Evolutionary conservation across 2,329 filamentous ascomycete genomes (phyloP).

Genomic region (Claviceps paspali): DNA sequence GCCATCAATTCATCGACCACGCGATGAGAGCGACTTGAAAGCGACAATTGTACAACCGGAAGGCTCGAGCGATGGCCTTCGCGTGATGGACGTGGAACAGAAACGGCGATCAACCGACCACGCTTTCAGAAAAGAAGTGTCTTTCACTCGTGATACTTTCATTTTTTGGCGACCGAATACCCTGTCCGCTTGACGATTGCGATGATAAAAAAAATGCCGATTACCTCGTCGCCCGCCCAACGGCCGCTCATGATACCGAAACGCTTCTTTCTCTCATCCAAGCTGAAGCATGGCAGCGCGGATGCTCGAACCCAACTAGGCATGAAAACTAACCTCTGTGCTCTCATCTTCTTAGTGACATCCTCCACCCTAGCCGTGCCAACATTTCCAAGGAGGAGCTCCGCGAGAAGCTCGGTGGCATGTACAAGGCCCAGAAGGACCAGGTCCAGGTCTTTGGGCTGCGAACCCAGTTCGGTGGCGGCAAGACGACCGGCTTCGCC

Average conservation of each 20-base stretch:
- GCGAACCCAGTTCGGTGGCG: constrained; percentile 97
- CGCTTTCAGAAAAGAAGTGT: neutral
- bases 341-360: constrained; percentile 50
- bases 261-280: neutral
- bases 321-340: constrained; percentile 6
- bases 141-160: neutral
- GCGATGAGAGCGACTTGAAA: neutral
- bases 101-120: neutral
- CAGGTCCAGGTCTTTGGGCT: constrained; percentile 97
- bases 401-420: constrained; percentile 78
- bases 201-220: neutral
- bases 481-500: constrained; percentile 98
- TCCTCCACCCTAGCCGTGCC: constrained; percentile 95
- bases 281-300: neutral
- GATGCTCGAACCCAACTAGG: neutral
- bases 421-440: constrained; percentile 98
- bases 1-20: neutral
- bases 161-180: neutral
- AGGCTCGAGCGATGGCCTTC: neutral
- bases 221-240: too few species aligned
- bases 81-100: neutral
- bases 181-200: neutral
- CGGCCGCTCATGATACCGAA: constrained; percentile 5
- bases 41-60: neutral
- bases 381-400: constrained; percentile 99